These are phyloP conservation scores for Alternaria gansuensis DNA, from an alignment of 2,329 filamentous ascomycete genomes.

Conservation along the genomic window DNA sequence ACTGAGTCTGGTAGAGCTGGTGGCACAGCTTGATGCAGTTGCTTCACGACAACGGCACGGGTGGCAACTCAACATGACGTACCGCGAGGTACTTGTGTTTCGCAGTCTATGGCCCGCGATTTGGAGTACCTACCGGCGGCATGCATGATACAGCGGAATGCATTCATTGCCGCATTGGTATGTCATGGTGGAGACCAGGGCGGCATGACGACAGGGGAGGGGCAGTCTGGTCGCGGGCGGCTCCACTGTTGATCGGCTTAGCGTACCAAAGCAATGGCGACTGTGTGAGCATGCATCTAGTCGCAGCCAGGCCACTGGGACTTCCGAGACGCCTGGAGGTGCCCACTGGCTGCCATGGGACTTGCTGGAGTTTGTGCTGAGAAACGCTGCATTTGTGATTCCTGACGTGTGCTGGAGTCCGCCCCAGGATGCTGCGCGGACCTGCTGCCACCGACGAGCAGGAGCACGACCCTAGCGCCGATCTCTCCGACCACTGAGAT, in stretches of 20 bases:
- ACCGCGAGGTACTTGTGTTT: constrained; percentile 14
- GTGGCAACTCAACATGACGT: constrained; percentile 31
- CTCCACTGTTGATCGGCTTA: constrained; percentile 35
- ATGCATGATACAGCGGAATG: constrained; percentile 1
- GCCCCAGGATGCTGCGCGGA: constrained; percentile 18
- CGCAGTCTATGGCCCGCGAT: not conserved
- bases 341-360: not conserved
- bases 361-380: not conserved
- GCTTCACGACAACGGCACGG: constrained; percentile 8
- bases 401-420: not conserved
- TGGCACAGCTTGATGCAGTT: not conserved
- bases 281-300: constrained; percentile 12
- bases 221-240: constrained; percentile 18
- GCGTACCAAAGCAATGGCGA: constrained; percentile 22
- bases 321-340: constrained; percentile 12
- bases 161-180: constrained; percentile 3
- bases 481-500: constrained; percentile 17
- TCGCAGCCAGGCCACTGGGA: constrained; percentile 19
- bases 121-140: constrained; percentile 12
- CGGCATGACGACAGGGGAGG: constrained; percentile 39
- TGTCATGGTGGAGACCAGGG: constrained; percentile 22
- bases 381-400: not conserved
- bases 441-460: constrained; percentile 7
- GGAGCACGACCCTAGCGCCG: constrained; percentile 29
- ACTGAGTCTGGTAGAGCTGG: constrained; percentile 2